Evolutionary conservation across 805 yeast species (phyloP).

Genomic region (Spencermartinsiella europaea): DNA sequence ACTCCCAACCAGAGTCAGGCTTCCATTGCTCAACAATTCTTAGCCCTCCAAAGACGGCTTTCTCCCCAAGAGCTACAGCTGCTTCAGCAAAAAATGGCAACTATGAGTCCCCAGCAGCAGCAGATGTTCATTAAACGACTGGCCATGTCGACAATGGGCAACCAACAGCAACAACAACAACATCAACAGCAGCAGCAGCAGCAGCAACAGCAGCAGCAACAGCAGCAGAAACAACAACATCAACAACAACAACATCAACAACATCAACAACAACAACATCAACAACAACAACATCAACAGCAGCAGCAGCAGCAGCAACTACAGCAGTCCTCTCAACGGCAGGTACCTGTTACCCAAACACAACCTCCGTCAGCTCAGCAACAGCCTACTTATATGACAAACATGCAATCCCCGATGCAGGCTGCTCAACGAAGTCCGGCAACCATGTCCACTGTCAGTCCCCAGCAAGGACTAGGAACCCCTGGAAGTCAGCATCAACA

Average conservation of each 20-base stretch:
- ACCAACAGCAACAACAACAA: constrained; percentile 1
- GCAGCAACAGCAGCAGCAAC: not conserved
- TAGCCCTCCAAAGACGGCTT: constrained; percentile 7
- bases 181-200: not conserved
- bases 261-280: no score
- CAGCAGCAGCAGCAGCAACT: constrained; percentile 12
- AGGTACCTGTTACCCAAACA: constrained; percentile 5
- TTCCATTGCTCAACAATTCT: not conserved
- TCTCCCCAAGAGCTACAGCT: constrained; percentile 16
- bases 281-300: constrained; percentile 1
- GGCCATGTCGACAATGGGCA: not conserved
- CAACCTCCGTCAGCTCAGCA: constrained; percentile 6
- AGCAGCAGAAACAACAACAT: constrained; percentile 1
- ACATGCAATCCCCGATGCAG: not conserved
- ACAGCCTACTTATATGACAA: not conserved
- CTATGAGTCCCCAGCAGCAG: constrained; percentile 19
- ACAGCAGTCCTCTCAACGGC: constrained; percentile 20
- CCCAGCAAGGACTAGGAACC: constrained; percentile 2
- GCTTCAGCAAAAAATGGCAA: constrained; percentile 19
- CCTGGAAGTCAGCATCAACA: constrained; percentile 16
- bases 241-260: constrained; percentile 10
- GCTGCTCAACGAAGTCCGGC: not conserved
- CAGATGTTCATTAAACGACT: constrained; percentile 19
- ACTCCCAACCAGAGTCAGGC: no score
- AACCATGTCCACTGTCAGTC: not conserved